Base-by-base conservation (phyloP, 139 green algal genomes). In the Chlorella sp. region DNA sequence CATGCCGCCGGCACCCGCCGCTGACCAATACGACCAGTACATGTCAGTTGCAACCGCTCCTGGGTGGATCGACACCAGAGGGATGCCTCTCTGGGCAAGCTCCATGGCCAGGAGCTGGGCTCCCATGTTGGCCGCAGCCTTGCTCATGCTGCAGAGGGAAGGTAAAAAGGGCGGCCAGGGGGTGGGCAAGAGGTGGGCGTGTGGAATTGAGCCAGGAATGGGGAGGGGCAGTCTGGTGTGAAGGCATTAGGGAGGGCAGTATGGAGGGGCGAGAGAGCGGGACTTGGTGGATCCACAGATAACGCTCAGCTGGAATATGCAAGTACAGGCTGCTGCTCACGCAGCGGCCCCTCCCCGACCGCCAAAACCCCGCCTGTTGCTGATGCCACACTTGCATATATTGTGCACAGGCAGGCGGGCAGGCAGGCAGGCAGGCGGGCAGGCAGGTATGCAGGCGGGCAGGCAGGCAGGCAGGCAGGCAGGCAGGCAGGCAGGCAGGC, bases 101-200 rank as follows among this genome's bases (percentile, higher is more conserved):
- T 97, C 94, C 36, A 90, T 61, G 11, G 94, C 94, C 83, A 97
- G 91, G 2, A 86, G 91, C 73, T 69, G 82, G 18, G 87, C 91
- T 26, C 91, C 90, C 90, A 96, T 96, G 89, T 97, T 95, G 37
- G 94, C 75, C 0, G 92, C 95, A 1, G 90, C 91, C 86, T 97
- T 97, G 77, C 90, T 94, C 90, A 96, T 95, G 34, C 95, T 91
- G 91, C 95, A 95, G 71, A 89, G 91, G 71, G 9, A 57, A 9
- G 48, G 2, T n/a, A 21, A 24, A 28, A n/a, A 16, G 30, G 48
- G 14, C 53, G 28, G 28, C 40, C 2, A 36, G 78, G 12, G 4
- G 40, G 14, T 37, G 69, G 69, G 69, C 2, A 4, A 16, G 64
- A 36, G 69, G 69, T 77, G 69, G 14, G 12, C 28, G 32, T 2